Percentiles rank a stretch among this genome's conserved stretches.
phyloP scores from a whole-genome alignment of 1,284 basidiomycete species.

The Naganishia sp. region DNA sequence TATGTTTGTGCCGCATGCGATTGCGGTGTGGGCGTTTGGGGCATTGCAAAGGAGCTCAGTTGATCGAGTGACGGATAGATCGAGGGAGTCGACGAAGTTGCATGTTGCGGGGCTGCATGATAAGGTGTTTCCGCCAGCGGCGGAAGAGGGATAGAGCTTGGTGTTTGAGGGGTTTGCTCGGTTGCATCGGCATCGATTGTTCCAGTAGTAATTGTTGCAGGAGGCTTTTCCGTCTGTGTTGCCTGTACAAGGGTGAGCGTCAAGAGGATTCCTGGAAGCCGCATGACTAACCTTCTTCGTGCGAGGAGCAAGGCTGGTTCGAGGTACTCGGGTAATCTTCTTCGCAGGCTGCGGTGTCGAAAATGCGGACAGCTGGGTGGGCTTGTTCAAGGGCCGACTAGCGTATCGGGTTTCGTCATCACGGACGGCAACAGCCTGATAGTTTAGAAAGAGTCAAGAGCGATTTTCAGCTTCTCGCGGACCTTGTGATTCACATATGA shows the following conservation, averaged over 20 bases:
- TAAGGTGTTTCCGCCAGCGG: slow-evolving; percentile 38
- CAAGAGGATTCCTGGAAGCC: no score
- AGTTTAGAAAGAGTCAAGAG: no score
- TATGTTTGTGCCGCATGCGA: not conserved
- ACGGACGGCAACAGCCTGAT: no score
- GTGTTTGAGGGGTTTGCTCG: slow-evolving; percentile 21
- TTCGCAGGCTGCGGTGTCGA: slow-evolving; percentile 28
- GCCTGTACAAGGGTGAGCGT: not conserved
- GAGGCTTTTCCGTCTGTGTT: not conserved
- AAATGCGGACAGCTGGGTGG: slow-evolving; percentile 1
- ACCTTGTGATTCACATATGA: no score
- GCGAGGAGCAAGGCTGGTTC: slow-evolving; percentile 31
- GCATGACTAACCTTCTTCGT: slow-evolving; percentile 15
- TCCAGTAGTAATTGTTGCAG: no score
- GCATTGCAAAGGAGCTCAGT: slow-evolving; percentile 4
- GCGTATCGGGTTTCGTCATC: no score
- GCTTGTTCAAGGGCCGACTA: not conserved
- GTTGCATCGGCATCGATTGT: not conserved
- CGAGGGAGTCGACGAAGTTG: slow-evolving; percentile 17
- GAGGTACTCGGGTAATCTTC: slow-evolving; percentile 16
- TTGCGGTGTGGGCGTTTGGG: slow-evolving; percentile 11
- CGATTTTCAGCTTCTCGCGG: no score
- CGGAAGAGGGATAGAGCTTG: slow-evolving; percentile 40
- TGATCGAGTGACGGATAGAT: slow-evolving; percentile 25
- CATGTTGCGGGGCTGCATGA: slow-evolving; percentile 4